Base-by-base conservation (phyloP, 345 rosid species). In the Acer negundo region DNA sequence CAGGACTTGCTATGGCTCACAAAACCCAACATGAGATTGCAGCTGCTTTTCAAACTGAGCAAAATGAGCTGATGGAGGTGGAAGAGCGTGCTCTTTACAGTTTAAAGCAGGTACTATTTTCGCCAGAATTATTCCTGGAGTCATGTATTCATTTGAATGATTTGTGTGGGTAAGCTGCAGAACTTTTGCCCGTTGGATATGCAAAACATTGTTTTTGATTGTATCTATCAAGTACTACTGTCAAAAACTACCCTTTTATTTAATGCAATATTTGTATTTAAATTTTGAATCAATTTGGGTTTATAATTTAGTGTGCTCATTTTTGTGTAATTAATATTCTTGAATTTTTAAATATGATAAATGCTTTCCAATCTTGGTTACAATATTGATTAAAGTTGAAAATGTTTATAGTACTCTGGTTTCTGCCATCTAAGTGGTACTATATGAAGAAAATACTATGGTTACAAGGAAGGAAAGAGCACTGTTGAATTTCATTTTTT, bases 1-100 rank as follows among this genome's bases (percentile, higher is more conserved):
- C 97, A 26, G 99, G 99, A 72, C 93, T 94, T 77, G 97, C 93
- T 66, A 87, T 91, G 93, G 97, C 88, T 85, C 98, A 94, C 82
- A 92, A 94, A 80, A 85, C 91, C 62, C 97, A 88, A 5, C 99
- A 96, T 70, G 99, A 94, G 85, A 91, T 94, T 84, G 86, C 91
- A 47, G 91, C 97, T 70, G 95, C 98, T 71, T 96, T 87, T 89
- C 90, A 79, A 76, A 40, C 91, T 10, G 94, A 88, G 68, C 82
- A 59, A 65, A 83, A 83, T 80, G 95, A 92, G 66, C 76, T 89
- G 87, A 65, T 80, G 47, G 95, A 94, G 56, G 84, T 86, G 74
- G 94, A 91, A 84, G 97, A 90, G 75, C 85, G 90, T 64, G 99
- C 99, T 73, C 77, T 79, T 73, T 86, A 79, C 85, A 88, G 95